Evolutionary conservation across 108 stramenopile genomes (phyloP).

Genomic region (Discostella stelligeroides): DNA sequence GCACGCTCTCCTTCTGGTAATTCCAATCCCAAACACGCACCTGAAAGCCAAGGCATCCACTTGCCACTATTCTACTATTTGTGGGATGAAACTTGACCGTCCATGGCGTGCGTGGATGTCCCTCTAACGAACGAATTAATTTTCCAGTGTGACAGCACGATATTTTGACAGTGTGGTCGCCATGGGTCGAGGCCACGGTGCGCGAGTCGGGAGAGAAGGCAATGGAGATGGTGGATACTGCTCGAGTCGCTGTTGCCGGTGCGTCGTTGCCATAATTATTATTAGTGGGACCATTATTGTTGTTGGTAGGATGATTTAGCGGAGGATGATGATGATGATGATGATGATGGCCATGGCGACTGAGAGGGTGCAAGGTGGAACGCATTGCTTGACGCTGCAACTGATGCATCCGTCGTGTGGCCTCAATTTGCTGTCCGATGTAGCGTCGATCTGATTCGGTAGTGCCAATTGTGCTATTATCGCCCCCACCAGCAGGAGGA

Average conservation of each 20-base stretch:
- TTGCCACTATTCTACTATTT: constrained; percentile 78
- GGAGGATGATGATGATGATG: constrained; percentile 13
- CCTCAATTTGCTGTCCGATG: too few species aligned
- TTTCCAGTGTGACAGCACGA: constrained; percentile 68
- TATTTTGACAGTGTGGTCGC: constrained; percentile 99
- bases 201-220: constrained; percentile 76
- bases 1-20: constrained; percentile 25
- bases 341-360: neutral
- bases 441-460: neutral
- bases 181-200: constrained; percentile 96
- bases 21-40: constrained; percentile 97
- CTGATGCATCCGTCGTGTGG: neutral
- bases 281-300: constrained; percentile 4
- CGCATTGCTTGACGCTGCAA: neutral
- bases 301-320: neutral
- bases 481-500: neutral
- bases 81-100: constrained; percentile 96
- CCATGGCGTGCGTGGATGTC: constrained; percentile 99
- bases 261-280: neutral
- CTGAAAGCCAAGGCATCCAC: constrained; percentile 94
- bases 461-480: too few species aligned
- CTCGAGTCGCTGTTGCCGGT: neutral
- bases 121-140: constrained; percentile 73
- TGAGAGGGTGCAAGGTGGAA: too few species aligned
- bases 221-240: constrained; percentile 81